Evolutionary conservation across 257 asterid genomes (phyloP).

Genomic region (Nicotiana benthamiana): DNA sequence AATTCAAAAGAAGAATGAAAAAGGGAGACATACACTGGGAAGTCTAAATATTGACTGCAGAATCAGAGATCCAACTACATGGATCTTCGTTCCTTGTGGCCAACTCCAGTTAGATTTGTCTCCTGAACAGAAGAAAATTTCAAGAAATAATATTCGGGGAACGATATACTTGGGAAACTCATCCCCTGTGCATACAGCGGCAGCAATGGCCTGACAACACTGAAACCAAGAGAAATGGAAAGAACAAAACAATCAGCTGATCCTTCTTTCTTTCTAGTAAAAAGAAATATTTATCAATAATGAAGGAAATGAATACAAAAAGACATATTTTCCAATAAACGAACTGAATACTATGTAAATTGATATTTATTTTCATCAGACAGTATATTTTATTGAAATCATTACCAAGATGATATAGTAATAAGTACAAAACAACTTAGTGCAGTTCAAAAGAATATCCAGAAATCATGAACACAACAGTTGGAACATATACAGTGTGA

Average conservation of each 20-base stretch:
- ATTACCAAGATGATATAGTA: background rate
- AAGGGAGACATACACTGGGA: constrained; percentile 56
- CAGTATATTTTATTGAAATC: background rate
- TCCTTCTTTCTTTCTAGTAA: background rate
- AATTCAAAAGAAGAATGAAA: background rate
- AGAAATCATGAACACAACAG: background rate
- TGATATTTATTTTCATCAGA: background rate
- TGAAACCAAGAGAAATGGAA: constrained; percentile 23
- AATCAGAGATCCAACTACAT: constrained; percentile 80
- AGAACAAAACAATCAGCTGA: background rate
- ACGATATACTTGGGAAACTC: constrained; percentile 60
- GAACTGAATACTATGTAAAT: background rate
- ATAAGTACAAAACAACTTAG: background rate
- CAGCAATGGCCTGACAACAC: constrained; percentile 87
- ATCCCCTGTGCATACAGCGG: constrained; percentile 46
- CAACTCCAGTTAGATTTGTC: constrained; percentile 77
- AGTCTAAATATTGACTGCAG: constrained; percentile 71
- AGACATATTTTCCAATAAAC: background rate
- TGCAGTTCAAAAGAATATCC: background rate
- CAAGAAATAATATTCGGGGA: constrained; percentile 69
- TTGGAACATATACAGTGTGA: background rate
- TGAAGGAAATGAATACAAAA: background rate
- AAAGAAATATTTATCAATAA: background rate
- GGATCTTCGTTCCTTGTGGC: constrained; percentile 66
- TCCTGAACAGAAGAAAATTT: constrained; percentile 41